phyloP scores from a whole-genome alignment of 2,329 filamentous ascomycete genomes.

The Corynespora cassiicola region DNA sequence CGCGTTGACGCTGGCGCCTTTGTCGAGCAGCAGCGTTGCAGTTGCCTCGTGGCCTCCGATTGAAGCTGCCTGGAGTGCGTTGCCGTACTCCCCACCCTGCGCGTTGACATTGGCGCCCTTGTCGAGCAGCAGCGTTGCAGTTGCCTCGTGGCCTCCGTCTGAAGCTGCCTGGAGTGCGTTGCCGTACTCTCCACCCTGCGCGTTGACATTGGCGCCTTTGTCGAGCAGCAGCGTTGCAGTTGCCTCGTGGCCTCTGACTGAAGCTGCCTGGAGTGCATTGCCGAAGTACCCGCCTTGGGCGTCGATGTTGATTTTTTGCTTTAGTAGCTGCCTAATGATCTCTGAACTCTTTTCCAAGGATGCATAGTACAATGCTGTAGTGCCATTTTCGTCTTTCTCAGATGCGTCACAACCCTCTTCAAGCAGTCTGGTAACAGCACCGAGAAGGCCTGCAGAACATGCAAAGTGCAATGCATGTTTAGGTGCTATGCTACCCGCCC shows the following conservation, averaged over 20 bases:
- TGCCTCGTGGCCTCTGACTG: slow-evolving; percentile 1
- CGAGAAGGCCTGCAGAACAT: slow-evolving; percentile 14
- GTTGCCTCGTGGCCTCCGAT: slow-evolving; percentile 2
- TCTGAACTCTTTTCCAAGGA: not conserved
- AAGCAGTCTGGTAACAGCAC: slow-evolving; percentile 13
- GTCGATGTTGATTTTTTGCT: slow-evolving; percentile 1
- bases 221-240: slow-evolving; percentile 4
- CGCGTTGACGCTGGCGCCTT: slow-evolving; percentile 1
- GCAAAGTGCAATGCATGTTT: slow-evolving; percentile 23
- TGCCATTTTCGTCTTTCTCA: slow-evolving; percentile 8
- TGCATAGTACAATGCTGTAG: slow-evolving; percentile 13
- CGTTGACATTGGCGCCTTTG: slow-evolving; percentile 1
- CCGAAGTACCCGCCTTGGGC: slow-evolving; percentile 2
- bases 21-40: slow-evolving; percentile 4
- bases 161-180: slow-evolving; percentile 10
- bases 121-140: slow-evolving; percentile 1
- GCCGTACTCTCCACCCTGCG: slow-evolving; percentile 4
- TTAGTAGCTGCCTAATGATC: slow-evolving; percentile 8
- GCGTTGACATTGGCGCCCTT: slow-evolving; percentile 5
- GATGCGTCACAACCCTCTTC: slow-evolving; percentile 12
- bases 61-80: slow-evolving; percentile 11
- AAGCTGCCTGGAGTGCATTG: slow-evolving; percentile 7
- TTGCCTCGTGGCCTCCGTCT: not conserved
- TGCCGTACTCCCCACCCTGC: slow-evolving; percentile 4
- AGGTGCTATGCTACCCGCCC: slow-evolving; percentile 12